Percentiles rank a stretch among this genome's conserved stretches.
These are phyloP conservation scores for Camelina neglecta DNA, from an alignment of 345 rosid genomes.

Conservation along the genomic window DNA sequence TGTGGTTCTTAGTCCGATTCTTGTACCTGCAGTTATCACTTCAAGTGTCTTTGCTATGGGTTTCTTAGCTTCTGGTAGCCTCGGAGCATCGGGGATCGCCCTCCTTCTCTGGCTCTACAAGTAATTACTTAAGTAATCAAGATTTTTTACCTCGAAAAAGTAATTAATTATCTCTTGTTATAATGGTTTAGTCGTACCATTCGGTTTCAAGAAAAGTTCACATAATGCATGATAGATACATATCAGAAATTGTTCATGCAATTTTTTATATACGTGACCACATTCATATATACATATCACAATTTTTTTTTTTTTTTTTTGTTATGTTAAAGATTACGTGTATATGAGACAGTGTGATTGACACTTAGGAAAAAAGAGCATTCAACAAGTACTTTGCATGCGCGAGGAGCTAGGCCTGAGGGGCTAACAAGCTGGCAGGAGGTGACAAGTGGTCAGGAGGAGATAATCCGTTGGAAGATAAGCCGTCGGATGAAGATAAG, in stretches of 20 bases:
- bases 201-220: not conserved
- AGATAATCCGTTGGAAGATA: not conserved
- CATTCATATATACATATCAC: not conserved
- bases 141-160: not conserved
- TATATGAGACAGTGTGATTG: not conserved
- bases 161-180: not conserved
- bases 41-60: slow-evolving; percentile 55
- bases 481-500: not conserved
- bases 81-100: slow-evolving; percentile 63
- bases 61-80: slow-evolving; percentile 73
- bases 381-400: slow-evolving; percentile 8
- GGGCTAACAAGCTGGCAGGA: not conserved
- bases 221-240: not conserved
- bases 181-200: not conserved
- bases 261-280: not conserved
- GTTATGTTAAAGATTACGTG: not conserved
- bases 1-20: slow-evolving; percentile 72
- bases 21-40: slow-evolving; percentile 69
- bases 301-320: not conserved
- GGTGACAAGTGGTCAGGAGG: not conserved
- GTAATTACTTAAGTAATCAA: slow-evolving; percentile 43
- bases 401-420: not conserved
- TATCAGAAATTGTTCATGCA: not conserved
- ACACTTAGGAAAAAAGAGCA: slow-evolving; percentile 29
- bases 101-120: slow-evolving; percentile 79